Percentiles rank a stretch among this genome's conserved stretches.
These are phyloP conservation scores for Parsonsia alboflavescens DNA, from an alignment of 257 asterid genomes.

Conservation along the genomic window DNA sequence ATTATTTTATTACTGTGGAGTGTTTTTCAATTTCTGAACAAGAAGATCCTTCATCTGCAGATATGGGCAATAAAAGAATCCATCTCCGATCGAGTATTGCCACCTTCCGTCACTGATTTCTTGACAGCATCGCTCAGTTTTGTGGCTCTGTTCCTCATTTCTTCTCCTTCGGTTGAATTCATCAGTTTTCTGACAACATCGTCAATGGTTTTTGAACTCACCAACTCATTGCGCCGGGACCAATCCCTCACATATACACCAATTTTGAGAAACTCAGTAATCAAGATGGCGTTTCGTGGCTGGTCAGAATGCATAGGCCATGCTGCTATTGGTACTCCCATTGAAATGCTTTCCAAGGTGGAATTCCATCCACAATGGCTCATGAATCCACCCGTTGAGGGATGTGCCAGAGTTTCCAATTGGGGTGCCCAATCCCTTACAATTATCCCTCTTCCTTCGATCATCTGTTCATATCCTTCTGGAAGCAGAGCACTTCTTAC, in stretches of 20 bases:
- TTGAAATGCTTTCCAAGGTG: conserved; percentile 16
- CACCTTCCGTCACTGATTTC: conserved; percentile 11
- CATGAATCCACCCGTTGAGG: no score
- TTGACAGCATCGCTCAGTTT: conserved; percentile 26
- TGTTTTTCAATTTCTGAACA: no score
- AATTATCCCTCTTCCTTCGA: no score
- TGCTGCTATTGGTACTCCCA: conserved; percentile 24
- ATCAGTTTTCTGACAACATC: conserved; percentile 31
- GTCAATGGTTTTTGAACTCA: conserved; percentile 16
- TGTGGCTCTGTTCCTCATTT: conserved; percentile 31
- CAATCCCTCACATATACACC: conserved; percentile 43
- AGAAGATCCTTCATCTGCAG: no score
- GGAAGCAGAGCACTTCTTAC: no score
- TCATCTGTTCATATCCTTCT: no score
- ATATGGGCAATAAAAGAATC: conserved; percentile 32
- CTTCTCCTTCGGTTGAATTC: conserved; percentile 33
- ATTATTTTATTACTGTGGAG: no score
- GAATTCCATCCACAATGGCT: no score
- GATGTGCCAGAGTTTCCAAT: no score
- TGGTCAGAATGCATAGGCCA: conserved; percentile 35
- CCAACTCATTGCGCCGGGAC: conserved; percentile 21
- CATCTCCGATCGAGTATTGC: conserved; percentile 10
- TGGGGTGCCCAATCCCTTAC: no score
- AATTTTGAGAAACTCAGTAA: conserved; percentile 24
- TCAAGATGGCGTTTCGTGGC: conserved; percentile 12